A percentile compares a stretch with the other conserved stretches of the same genome.
phyloP scores from a whole-genome alignment of 768 basidiomycete species.

The Macrolepiota albuminosa region DNA sequence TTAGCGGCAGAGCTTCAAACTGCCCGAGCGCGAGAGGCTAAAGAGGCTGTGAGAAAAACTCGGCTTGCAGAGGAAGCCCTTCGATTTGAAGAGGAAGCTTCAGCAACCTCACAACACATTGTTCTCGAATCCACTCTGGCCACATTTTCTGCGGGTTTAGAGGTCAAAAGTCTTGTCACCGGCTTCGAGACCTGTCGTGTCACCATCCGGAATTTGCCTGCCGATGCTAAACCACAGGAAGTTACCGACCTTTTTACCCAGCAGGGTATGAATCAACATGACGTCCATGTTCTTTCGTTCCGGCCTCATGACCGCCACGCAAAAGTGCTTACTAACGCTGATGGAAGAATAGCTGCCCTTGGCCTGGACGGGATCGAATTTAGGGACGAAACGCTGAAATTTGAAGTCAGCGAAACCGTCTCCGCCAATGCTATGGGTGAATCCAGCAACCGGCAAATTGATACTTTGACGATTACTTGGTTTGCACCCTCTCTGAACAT shows the following conservation, averaged over 20 bases:
- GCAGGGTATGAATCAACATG: conserved; percentile 33
- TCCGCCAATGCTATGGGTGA: conserved; percentile 38
- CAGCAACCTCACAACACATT: conserved; percentile 35
- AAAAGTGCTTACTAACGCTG: conserved; percentile 36
- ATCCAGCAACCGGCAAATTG: conserved; percentile 23
- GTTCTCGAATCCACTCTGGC: conserved; percentile 44
- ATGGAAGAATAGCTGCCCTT: conserved; percentile 25
- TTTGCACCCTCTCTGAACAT: conserved; percentile 39
- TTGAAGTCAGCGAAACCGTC: conserved; percentile 38
- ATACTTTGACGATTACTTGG: conserved; percentile 50
- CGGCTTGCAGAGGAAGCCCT: conserved; percentile 7
- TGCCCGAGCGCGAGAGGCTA: conserved; percentile 18
- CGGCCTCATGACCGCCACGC: conserved; percentile 27
- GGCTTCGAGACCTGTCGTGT: conserved; percentile 52
- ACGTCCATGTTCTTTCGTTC: conserved; percentile 29
- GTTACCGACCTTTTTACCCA: conserved; percentile 37
- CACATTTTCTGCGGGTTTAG: conserved; percentile 45
- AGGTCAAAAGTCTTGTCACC: conserved; percentile 37
- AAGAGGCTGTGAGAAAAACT: conserved; percentile 6
- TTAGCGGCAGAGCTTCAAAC: background rate
- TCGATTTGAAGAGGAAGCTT: conserved; percentile 31
- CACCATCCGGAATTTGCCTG: conserved; percentile 40
- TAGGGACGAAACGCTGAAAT: conserved; percentile 32
- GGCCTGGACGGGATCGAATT: conserved; percentile 49
- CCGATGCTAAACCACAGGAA: conserved; percentile 32